Percentiles rank a stretch among this genome's conserved stretches.
phyloP scores from a whole-genome alignment of 768 basidiomycete genomes.

The Atractiella rhizophila region DNA sequence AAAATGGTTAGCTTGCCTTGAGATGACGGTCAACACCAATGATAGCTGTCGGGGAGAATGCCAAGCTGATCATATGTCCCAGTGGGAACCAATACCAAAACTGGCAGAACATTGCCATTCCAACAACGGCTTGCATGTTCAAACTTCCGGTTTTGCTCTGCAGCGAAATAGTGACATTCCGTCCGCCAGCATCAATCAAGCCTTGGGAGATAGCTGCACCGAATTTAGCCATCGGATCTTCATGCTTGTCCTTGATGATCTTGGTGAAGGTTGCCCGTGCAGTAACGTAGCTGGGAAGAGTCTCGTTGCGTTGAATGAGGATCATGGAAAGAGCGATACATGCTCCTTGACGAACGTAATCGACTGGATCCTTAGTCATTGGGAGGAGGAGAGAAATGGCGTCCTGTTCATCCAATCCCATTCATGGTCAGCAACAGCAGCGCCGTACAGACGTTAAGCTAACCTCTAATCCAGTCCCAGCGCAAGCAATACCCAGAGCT shows the following conservation, averaged over 20 bases:
- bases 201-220: conserved; percentile 90
- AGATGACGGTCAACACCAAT: conserved; percentile 70
- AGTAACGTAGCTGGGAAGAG: conserved; percentile 51
- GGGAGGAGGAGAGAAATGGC: conserved; percentile 90
- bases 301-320: conserved; percentile 83
- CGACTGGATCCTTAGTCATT: conserved; percentile 91
- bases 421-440: background rate
- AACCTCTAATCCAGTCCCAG: conserved; percentile 82
- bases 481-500: conserved; percentile 87
- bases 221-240: conserved; percentile 95
- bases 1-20: conserved; percentile 30
- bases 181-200: conserved; percentile 86
- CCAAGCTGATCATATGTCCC: conserved; percentile 70
- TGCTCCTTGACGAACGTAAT: conserved; percentile 95
- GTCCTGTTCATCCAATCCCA: conserved; percentile 31
- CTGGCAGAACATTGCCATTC: conserved; percentile 94
- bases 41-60: conserved; percentile 85
- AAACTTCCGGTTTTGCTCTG: conserved; percentile 77
- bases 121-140: conserved; percentile 83
- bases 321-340: conserved; percentile 90
- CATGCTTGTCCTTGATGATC: conserved; percentile 84
- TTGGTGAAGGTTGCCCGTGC: conserved; percentile 67
- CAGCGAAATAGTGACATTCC: conserved; percentile 81
- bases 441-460: conserved; percentile 9
- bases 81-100: conserved; percentile 99